phyloP scores from a whole-genome alignment of 306 rosid species.

The Sindora glabra region DNA sequence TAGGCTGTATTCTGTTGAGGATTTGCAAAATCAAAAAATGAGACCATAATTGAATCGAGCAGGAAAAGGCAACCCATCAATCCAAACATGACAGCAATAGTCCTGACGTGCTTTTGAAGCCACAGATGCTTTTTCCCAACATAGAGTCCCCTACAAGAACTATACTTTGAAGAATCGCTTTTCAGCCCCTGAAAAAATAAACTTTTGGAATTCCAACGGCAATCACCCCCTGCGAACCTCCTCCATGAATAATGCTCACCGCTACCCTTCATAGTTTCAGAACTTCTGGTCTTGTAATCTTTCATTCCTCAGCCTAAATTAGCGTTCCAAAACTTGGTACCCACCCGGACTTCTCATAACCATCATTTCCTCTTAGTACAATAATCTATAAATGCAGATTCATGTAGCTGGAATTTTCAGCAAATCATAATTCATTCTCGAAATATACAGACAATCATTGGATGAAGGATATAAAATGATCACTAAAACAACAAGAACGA shows the following conservation, averaged over 20 bases:
- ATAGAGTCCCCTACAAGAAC: slow-evolving; percentile 42
- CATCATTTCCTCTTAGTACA: slow-evolving; percentile 42
- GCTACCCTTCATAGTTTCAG: slow-evolving; percentile 14
- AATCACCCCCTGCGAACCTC: slow-evolving; percentile 43
- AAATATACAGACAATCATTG: background rate
- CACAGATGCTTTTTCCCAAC: slow-evolving; percentile 48
- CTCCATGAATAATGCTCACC: slow-evolving; percentile 43
- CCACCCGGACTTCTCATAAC: slow-evolving; percentile 34
- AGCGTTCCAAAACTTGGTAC: slow-evolving; percentile 28
- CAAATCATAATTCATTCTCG: background rate
- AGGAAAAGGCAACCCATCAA: slow-evolving; percentile 61
- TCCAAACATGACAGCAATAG: slow-evolving; percentile 45
- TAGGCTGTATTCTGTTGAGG: slow-evolving; percentile 26
- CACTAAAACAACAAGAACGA: background rate
- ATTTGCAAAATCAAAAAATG: slow-evolving; percentile 43
- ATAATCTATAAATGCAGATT: slow-evolving; percentile 13
- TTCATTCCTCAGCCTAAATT: slow-evolving; percentile 31
- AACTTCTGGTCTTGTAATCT: slow-evolving; percentile 40
- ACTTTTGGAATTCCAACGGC: slow-evolving; percentile 43
- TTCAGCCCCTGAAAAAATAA: slow-evolving; percentile 42
- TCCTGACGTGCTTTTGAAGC: slow-evolving; percentile 54
- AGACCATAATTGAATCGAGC: slow-evolving; percentile 66
- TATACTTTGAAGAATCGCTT: slow-evolving; percentile 48
- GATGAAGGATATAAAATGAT: slow-evolving; percentile 5
- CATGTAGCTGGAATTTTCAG: background rate